Evolutionary conservation across 2,329 filamentous ascomycete species (phyloP).

Genomic region (Claviceps sp.): DNA sequence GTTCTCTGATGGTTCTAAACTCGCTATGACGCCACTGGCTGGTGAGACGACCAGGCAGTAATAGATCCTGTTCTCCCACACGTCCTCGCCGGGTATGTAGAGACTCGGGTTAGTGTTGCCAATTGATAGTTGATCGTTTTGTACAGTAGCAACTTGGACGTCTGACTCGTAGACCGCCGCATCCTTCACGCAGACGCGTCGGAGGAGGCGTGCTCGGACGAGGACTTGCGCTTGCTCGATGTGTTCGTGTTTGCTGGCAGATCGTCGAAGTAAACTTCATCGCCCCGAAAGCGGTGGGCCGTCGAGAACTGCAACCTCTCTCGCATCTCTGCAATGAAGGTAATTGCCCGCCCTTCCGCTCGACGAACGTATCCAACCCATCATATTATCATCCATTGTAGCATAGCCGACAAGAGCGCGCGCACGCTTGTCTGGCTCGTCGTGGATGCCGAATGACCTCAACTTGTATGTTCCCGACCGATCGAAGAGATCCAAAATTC

Average conservation of each 20-base stretch:
- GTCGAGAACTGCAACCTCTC: conserved; percentile 4
- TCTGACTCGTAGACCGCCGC: conserved; percentile 5
- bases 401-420: conserved; percentile 10
- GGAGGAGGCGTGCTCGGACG: not conserved
- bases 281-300: conserved; percentile 3
- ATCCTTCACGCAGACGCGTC: conserved; percentile 5
- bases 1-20: not conserved
- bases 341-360: not conserved
- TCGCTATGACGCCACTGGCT: conserved; percentile 4
- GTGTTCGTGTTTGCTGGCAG: not conserved
- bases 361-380: conserved; percentile 8
- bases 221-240: not conserved
- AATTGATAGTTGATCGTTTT: not conserved
- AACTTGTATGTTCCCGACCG: conserved; percentile 10
- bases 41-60: conserved; percentile 7
- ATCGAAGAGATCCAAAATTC: conserved; percentile 12
- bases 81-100: conserved; percentile 5
- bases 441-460: conserved; percentile 7
- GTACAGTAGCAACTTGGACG: not conserved
- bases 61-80: conserved; percentile 7
- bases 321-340: conserved; percentile 4
- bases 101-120: conserved; percentile 5
- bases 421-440: conserved; percentile 9
- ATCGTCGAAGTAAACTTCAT: too few species aligned
- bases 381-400: conserved; percentile 8